These are phyloP conservation scores for Xylaria sp. DNA, from an alignment of 2,329 filamentous ascomycete species.

Conservation along the genomic window DNA sequence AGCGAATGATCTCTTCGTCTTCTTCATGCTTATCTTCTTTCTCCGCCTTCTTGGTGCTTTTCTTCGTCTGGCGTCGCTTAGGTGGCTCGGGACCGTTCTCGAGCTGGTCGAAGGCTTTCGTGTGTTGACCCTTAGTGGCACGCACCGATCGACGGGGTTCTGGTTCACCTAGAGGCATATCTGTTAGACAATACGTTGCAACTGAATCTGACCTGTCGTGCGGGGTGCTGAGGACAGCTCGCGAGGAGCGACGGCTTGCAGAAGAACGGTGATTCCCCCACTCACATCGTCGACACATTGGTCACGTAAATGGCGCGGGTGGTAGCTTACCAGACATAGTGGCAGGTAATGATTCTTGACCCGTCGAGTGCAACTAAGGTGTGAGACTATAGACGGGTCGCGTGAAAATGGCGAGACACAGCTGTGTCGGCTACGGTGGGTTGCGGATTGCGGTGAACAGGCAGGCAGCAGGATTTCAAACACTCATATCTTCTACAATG, in stretches of 20 bases:
- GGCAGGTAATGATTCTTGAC: conserved; percentile 31
- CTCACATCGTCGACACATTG: conserved; percentile 15
- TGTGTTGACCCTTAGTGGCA: conserved; percentile 96
- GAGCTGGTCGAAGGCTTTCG: conserved; percentile 83
- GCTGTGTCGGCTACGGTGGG: conserved; percentile 43
- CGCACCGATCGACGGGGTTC: conserved; percentile 94
- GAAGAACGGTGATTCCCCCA: conserved; percentile 15
- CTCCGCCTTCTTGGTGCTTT: conserved; percentile 63
- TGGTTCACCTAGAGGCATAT: conserved; percentile 55
- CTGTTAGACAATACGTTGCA: conserved; percentile 42
- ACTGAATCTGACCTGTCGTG: conserved; percentile 13
- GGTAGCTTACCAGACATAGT: conserved; percentile 51
- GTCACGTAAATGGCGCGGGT: conserved; percentile 35
- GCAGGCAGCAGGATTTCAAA: conserved; percentile 42
- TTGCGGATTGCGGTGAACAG: conserved; percentile 18
- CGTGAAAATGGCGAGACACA: conserved; percentile 32
- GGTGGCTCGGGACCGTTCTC: conserved; percentile 66
- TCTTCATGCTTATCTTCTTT: conserved; percentile 65
- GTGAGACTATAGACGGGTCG: conserved; percentile 31
- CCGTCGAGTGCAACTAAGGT: conserved; percentile 28
- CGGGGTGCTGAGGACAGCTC: background rate
- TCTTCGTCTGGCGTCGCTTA: conserved; percentile 60
- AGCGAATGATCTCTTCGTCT: conserved; percentile 84
- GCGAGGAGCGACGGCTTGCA: conserved; percentile 5
- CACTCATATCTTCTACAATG: conserved; percentile 50